These are phyloP conservation scores for Colletotrichum orbiculare DNA, from an alignment of 2,329 filamentous ascomycete genomes.

Conservation along the genomic window DNA sequence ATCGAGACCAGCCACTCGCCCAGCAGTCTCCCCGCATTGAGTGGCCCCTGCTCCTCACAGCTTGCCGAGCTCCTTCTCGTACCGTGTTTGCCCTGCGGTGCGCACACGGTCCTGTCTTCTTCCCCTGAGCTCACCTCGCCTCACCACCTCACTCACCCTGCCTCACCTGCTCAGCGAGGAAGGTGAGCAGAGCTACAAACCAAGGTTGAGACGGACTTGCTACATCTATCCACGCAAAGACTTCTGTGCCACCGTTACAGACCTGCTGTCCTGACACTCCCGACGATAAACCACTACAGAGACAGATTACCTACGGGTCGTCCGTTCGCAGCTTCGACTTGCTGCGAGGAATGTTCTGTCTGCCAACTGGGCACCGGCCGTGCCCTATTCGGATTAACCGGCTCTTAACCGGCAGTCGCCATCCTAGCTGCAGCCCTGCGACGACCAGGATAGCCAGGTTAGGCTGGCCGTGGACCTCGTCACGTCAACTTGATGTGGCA, in stretches of 20 bases:
- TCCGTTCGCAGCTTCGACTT: no score
- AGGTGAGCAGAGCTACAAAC: not conserved
- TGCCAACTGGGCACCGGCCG: not conserved
- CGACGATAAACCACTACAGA: not conserved
- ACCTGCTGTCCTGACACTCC: not conserved
- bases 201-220: slow-evolving; percentile 28
- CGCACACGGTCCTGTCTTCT: slow-evolving; percentile 2
- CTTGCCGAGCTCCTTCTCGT: slow-evolving; percentile 9
- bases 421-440: slow-evolving; percentile 21
- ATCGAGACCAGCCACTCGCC: slow-evolving; percentile 16
- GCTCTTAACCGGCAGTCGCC: slow-evolving; percentile 27
- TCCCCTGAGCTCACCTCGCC: no score
- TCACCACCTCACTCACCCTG: no score
- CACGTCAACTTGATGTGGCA: slow-evolving; percentile 36
- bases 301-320: no score
- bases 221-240: slow-evolving; percentile 6
- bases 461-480: slow-evolving; percentile 23
- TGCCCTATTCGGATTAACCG: slow-evolving; percentile 13
- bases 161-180: not conserved
- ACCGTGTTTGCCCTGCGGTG: not conserved
- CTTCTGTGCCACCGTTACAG: slow-evolving; percentile 28
- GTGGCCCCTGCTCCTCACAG: slow-evolving; percentile 11
- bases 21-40: slow-evolving; percentile 29
- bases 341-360: no score
- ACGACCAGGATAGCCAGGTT: slow-evolving; percentile 11